Evolutionary conservation across 2,329 filamentous ascomycete species (phyloP), one percentile per base, ranked within the genome.

Genomic region (Fusarium abutilonis): DNA sequence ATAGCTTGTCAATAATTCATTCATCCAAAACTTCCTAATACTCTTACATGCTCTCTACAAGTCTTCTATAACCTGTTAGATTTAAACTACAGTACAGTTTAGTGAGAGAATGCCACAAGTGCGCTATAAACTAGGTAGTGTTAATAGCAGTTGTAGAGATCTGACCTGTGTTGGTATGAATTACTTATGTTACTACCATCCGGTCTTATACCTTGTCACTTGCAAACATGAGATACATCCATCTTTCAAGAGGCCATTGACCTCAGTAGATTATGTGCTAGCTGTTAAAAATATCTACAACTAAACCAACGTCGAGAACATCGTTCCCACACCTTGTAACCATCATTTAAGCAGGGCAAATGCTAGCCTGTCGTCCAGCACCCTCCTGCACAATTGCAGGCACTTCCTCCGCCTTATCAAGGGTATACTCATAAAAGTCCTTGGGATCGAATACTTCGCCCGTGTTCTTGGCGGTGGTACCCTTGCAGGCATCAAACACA

Each of bases 321-420:
- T 21, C 19, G 39, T 35, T 28, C 26, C 8, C 9, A n/a, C 29
- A 50, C 8, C 21, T 28, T 41, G 23, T 15, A 10, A 28, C 28
- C 13, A n/a, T 10, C 8, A 35, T 6, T 35, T 40, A 63, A 42
- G 56, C 32, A 48, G 66, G 31, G 44, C 68, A 70, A 32, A 70
- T 64, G 48, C 50, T 64, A 8, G 68, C 66, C 52, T 67, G 67
- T 40, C 59, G 65, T 2, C 68, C 68, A 17, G 66, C 67, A 3
- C 60, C 60, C 34, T 55, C 47, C 2, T 39, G 9, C 19, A 70
- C 68, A 19, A 70, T 54, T 5, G 42, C 41, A 9, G 67, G 67
- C 7, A 70, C 61, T n/a, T 70, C 61, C 23, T 56, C 53, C 1
- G 62, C 62, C 5, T 53, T 49, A 43, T 70, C 66, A 4, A 66